Evolutionary conservation across 805 yeast species (phyloP).

Genomic region (Candida silvicultrix): DNA sequence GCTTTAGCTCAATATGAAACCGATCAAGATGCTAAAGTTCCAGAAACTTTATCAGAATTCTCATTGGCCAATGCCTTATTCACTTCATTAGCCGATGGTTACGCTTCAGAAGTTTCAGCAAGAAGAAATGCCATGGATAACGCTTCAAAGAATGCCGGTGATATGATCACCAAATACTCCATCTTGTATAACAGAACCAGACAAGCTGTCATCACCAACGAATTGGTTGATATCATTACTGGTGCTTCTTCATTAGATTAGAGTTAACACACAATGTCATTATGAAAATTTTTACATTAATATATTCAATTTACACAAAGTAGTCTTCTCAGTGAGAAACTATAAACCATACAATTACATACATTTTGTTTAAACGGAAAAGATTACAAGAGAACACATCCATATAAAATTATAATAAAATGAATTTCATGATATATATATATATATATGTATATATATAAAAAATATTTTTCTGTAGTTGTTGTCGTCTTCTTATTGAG

Average conservation of each 20-base stretch:
- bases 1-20: slow-evolving; percentile 78
- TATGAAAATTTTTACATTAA: background rate
- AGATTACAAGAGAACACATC: no score
- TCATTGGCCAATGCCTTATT: slow-evolving; percentile 84
- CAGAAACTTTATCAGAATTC: slow-evolving; percentile 77
- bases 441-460: no score
- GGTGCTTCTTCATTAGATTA: slow-evolving; percentile 99
- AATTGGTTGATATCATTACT: slow-evolving; percentile 97
- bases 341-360: background rate
- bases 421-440: slow-evolving; percentile 1
- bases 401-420: background rate
- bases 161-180: slow-evolving; percentile 93
- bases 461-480: background rate
- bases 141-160: slow-evolving; percentile 99
- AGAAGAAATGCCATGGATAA: slow-evolving; percentile 99
- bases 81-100: slow-evolving; percentile 94
- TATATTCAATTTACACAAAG: background rate
- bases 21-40: slow-evolving; percentile 60
- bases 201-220: slow-evolving; percentile 99
- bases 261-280: slow-evolving; percentile 4
- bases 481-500: background rate
- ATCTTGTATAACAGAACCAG: slow-evolving; percentile 98
- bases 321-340: background rate
- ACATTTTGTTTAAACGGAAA: background rate
- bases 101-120: slow-evolving; percentile 95